A percentile compares a stretch with the other conserved stretches of the same genome.
Conservation (phyloP, 225 moss, liverwort and hornwort genomes). For the Straminergon stramineum region DNA sequence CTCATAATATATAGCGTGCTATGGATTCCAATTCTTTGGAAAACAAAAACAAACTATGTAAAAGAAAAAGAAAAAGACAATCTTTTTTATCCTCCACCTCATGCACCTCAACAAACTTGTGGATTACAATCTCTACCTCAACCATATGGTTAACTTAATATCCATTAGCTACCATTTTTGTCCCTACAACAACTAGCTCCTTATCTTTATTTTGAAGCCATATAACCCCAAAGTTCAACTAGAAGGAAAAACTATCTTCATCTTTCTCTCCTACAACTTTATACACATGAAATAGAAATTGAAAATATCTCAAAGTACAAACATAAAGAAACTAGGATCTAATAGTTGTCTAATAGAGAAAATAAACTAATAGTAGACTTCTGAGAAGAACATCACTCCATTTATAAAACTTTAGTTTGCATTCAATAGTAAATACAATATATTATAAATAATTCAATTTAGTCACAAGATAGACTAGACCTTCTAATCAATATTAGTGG, state of each 20-base stretch:
- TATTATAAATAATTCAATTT: accelerated
- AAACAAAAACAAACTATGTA: too few species aligned
- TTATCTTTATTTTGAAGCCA: background rate
- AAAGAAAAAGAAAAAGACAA: accelerated
- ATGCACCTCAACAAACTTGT: background rate
- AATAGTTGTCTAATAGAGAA: accelerated
- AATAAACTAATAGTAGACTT: background rate
- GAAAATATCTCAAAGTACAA: accelerated
- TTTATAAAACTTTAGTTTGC: background rate
- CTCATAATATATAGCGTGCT: accelerated
- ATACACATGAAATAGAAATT: background rate
- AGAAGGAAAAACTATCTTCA: background rate
- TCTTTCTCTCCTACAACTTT: accelerated
- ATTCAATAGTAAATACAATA: accelerated
- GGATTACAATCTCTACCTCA: too few species aligned
- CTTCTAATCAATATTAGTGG: too few species aligned
- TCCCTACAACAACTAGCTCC: background rate
- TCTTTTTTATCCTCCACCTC: accelerated
- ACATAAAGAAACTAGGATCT: background rate
- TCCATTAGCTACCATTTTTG: background rate
- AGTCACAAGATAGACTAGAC: background rate
- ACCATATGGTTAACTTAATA: background rate
- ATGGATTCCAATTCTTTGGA: too few species aligned
- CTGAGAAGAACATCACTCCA: accelerated
- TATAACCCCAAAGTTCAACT: background rate